Evolutionary conservation across 495 filamentous ascomycete species (phyloP), one percentile per base, ranked within the genome.

Genomic region (Bacidia gigantensis): DNA sequence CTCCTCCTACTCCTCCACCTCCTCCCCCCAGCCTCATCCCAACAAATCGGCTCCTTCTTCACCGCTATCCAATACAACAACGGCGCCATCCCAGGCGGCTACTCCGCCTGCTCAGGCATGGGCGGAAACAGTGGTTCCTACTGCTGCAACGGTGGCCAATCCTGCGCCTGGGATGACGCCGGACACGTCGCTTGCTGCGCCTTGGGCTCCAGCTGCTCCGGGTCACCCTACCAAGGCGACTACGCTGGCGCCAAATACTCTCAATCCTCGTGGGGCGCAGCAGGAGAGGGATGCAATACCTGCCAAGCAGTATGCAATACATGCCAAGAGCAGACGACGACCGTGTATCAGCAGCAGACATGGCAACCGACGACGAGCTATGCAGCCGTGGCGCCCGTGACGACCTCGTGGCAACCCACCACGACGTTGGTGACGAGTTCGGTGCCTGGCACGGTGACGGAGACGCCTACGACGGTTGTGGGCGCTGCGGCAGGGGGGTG

Each of bases 51-150:
- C 24, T 54, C 56, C 40, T 58, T 58, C 47, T 58, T 58, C 46
- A 58, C 56, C 23, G 56, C 56, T n/a, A 57, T 58, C 32, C 52
- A 58, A 26, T 26, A 54, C 2, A 58, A 57, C 29, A 44, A 50
- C 52, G 51, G 43, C 32, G 50, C 56, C 11, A 22, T 54, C 26
- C 39, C 52, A 21, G 26, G 44, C 21, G 41, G 44, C 22, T 42
- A 50, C 17, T n/a, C 26, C 3, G 53, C 56, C 22, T 58, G 56
- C 48, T 25, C 38, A 17, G 2, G 38, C 14, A 54, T 58, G 47
- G 32, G 23, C 42, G 51, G 53, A 40, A 26, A 21, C 40, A 44
- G 47, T 39, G 11, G 40, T 12, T 14, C 17, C 20, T 58, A 58
- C 43, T 54, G 52, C 48, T 58, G 56, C 56, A 18, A 9, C 3